phyloP scores from a whole-genome alignment of 2,329 filamentous ascomycete species.

The Metarhizium brunneum region DNA sequence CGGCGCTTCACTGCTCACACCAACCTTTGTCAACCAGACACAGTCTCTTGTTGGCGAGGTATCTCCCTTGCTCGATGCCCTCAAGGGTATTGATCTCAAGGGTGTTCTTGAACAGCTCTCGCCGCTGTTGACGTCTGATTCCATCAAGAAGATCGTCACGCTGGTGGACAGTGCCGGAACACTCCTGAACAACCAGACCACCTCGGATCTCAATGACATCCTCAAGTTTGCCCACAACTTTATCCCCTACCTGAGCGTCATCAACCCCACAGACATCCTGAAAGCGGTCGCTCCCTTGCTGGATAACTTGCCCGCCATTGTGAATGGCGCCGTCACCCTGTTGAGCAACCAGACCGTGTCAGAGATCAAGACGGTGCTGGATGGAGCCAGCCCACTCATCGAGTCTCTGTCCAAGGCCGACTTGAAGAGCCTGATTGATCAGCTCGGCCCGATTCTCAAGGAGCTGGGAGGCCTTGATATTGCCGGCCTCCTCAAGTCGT shows the following conservation, averaged over 20 bases:
- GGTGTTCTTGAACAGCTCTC: slow-evolving; percentile 18
- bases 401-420: slow-evolving; percentile 7
- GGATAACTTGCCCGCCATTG: no score
- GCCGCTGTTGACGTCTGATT: slow-evolving; percentile 18
- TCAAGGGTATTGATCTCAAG: slow-evolving; percentile 24
- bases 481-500: slow-evolving; percentile 1
- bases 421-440: slow-evolving; percentile 3
- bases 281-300: no score
- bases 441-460: slow-evolving; percentile 4
- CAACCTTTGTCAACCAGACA: slow-evolving; percentile 22
- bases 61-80: slow-evolving; percentile 17
- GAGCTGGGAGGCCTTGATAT: slow-evolving; percentile 5
- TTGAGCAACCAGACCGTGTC: slow-evolving; percentile 2
- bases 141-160: slow-evolving; percentile 16
- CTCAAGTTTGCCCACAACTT: slow-evolving; percentile 1
- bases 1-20: slow-evolving; percentile 26
- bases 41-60: slow-evolving; percentile 25
- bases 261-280: no score
- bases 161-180: slow-evolving; percentile 16
- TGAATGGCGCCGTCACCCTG: slow-evolving; percentile 14
- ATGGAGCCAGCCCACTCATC: slow-evolving; percentile 4
- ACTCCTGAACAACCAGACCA: slow-evolving; percentile 3
- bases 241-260: not conserved
- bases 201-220: not conserved
- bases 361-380: slow-evolving; percentile 3